A percentile compares a stretch with the other conserved stretches of the same genome.
Conservation (phyloP, 805 yeast species). For the Starmerella vaccinii region DNA sequence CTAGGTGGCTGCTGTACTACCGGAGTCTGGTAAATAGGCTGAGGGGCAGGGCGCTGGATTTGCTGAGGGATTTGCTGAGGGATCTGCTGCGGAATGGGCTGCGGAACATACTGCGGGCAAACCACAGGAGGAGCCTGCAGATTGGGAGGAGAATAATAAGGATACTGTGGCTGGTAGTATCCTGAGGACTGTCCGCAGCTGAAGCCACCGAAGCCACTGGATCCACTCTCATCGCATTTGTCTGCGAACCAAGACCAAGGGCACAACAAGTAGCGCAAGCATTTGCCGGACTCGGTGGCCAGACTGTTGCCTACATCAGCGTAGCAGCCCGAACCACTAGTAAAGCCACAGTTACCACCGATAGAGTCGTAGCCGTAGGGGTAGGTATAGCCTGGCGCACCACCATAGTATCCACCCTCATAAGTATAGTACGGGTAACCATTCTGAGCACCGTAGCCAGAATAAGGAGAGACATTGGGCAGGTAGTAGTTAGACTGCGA, state of each 20-base stretch:
- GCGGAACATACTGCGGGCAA: not conserved
- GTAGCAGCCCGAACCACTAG: conserved; percentile 7
- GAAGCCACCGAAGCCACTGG: not conserved
- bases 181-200: not conserved
- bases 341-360: not conserved
- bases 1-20: not conserved
- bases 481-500: not conserved
- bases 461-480: not conserved
- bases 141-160: not conserved
- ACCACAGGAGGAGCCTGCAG: not conserved
- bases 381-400: not conserved
- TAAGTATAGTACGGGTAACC: not conserved
- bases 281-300: conserved; percentile 9
- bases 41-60: not conserved
- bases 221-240: conserved; percentile 6
- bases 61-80: not conserved
- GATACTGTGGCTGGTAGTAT: not conserved
- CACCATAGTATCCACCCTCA: conserved; percentile 1
- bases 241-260: conserved; percentile 15
- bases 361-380: not conserved
- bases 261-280: conserved; percentile 11
- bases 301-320: conserved; percentile 7
- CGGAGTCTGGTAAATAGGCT: not conserved
- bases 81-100: not conserved
- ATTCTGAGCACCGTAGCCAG: not conserved